Conservation (phyloP, 495 filamentous ascomycete genomes). For the Darksidea phi region DNA sequence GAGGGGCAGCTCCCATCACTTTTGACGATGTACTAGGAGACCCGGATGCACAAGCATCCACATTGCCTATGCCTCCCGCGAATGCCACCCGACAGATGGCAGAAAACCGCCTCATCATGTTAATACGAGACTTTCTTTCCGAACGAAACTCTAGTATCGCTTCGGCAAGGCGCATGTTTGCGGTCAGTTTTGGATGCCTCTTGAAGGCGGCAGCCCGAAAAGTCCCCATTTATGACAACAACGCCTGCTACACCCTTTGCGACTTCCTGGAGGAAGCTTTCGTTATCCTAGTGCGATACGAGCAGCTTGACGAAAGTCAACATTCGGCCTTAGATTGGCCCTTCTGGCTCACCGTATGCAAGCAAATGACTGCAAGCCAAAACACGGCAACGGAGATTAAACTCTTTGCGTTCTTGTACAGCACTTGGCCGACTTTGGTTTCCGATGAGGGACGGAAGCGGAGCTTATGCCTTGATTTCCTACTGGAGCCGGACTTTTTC, state of each 20-base stretch:
- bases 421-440: conserved; percentile 73
- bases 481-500: conserved; percentile 76
- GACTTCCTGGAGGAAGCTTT: conserved; percentile 86
- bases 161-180: conserved; percentile 67
- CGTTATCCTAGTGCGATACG: conserved; percentile 58
- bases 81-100: conserved; percentile 82
- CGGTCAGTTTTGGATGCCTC: conserved; percentile 70
- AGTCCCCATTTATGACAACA: conserved; percentile 81
- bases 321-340: conserved; percentile 66
- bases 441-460: conserved; percentile 67
- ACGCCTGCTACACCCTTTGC: conserved; percentile 86
- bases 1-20: conserved; percentile 61
- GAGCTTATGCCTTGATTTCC: conserved; percentile 71
- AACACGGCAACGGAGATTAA: conserved; percentile 94
- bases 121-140: conserved; percentile 81
- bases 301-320: conserved; percentile 47
- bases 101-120: conserved; percentile 84
- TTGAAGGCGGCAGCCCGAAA: conserved; percentile 71
- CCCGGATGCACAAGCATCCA: conserved; percentile 65
- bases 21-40: conserved; percentile 78
- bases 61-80: conserved; percentile 62
- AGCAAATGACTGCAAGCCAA: conserved; percentile 79
- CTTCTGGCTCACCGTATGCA: conserved; percentile 86
- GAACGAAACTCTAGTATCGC: conserved; percentile 55
- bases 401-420: conserved; percentile 80